These are phyloP conservation scores for Pelargonium fulgidum DNA, from an alignment of 441 rosid species.

Conservation along the genomic window DNA sequence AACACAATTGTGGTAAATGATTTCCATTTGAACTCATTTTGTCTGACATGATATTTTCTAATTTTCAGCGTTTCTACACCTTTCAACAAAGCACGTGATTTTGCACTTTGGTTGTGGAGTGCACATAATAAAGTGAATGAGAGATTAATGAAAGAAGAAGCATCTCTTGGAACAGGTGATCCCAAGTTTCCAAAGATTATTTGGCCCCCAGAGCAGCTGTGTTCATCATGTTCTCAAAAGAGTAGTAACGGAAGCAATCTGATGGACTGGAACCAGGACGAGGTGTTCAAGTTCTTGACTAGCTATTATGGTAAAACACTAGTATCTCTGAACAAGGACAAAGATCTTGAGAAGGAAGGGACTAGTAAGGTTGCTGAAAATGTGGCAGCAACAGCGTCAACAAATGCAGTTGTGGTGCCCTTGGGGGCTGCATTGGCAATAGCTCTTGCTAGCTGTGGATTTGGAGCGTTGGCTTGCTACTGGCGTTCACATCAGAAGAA, in stretches of 20 bases:
- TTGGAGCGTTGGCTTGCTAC: slow-evolving; percentile 95
- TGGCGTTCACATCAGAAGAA: slow-evolving; percentile 98
- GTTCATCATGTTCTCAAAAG: slow-evolving; percentile 60
- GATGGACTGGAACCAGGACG: slow-evolving; percentile 56
- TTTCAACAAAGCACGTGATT: slow-evolving; percentile 60
- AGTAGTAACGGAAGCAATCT: slow-evolving; percentile 19
- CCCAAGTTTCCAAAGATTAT: slow-evolving; percentile 79
- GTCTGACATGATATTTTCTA: slow-evolving; percentile 4
- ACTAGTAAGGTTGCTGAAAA: slow-evolving; percentile 40
- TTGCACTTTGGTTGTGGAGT: slow-evolving; percentile 86
- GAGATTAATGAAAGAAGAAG: slow-evolving; percentile 74
- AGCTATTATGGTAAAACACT: slow-evolving; percentile 63
- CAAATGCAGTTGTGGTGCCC: slow-evolving; percentile 82
- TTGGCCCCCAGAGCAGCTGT: slow-evolving; percentile 92
- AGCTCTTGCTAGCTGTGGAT: slow-evolving; percentile 90
- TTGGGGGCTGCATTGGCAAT: slow-evolving; percentile 93
- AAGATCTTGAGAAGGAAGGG: slow-evolving; percentile 35
- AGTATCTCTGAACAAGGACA: slow-evolving; percentile 58
- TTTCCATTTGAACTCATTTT: not conserved
- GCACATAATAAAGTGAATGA: slow-evolving; percentile 79
- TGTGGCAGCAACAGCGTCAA: slow-evolving; percentile 35
- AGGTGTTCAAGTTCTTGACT: slow-evolving; percentile 62
- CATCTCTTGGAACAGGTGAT: slow-evolving; percentile 68
- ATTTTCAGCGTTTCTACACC: slow-evolving; percentile 57
- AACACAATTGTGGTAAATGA: not conserved